Evolutionary conservation across 805 yeast genomes (phyloP), one percentile per base, ranked within the genome.

Genomic region (Metschnikowia colocasiae): DNA sequence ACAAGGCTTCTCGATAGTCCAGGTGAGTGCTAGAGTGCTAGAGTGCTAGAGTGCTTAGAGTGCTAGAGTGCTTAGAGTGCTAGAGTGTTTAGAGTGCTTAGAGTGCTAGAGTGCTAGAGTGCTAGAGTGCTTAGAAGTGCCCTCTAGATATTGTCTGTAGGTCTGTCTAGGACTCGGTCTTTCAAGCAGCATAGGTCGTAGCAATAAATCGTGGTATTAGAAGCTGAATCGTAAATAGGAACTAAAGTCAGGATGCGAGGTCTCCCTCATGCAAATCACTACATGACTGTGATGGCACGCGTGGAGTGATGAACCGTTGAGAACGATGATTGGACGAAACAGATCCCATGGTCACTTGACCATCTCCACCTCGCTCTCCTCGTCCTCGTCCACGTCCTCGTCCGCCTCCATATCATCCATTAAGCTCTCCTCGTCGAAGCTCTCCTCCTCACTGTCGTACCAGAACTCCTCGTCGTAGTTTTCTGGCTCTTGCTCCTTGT

Each of bases 381-480:
- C 50, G n/a, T 54, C 83, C 41, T 81, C 85, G 25, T 73, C 79
- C 46, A 71, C 81, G 45, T 73, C 81, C 13, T 83, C 85, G 46
- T 80, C 80, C 42, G 70, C 72, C 40, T 72, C 76, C 59, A 67
- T 65, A 52, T 69, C 76, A 54, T 73, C 77, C 76, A 71, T 71
- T 46, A 73, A 63, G 59, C 76, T 71, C 50, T 71, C 76, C 51
- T 72, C 77, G 42, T 73, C 77, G 51, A 71, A 72, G 55, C 73
- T 67, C 52, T 71, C 76, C 47, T 68, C 77, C 46, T 71, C 77
- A 48, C 71, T 64, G 51, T 85, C 94, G 62, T 84, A 85, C 94
- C 94, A 87, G 56, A 87, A 87, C 60, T 85, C 87, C 59, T 86
- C 94, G 55, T 85, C 91, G 29, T 83, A 83, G 4, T 79, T 82